Conservation (phyloP, 208 protist species). For the Vickermania spadyakhi region DNA sequence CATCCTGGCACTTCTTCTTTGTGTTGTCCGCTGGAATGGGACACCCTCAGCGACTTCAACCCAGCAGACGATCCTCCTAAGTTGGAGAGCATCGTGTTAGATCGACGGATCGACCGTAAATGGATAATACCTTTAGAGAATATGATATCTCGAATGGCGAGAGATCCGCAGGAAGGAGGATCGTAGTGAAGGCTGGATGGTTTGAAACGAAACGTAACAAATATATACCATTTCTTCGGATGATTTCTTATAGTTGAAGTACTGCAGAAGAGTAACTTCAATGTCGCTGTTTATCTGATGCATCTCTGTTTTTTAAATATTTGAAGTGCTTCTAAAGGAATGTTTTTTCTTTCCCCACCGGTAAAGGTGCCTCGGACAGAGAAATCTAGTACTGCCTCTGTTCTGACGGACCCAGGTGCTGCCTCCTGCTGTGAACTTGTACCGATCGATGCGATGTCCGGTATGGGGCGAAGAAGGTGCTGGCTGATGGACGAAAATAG, state of each 20-base stretch:
- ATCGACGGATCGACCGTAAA: conserved; percentile 49
- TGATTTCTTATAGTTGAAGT: too few relatives aligned
- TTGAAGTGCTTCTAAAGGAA: too few relatives aligned
- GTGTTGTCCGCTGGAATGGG: conserved; percentile 80
- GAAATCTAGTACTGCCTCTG: conserved; percentile 16
- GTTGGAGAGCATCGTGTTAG: conserved; percentile 51
- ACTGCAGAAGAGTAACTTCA: too few relatives aligned
- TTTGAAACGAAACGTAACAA: too few relatives aligned
- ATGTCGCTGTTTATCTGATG: too few relatives aligned
- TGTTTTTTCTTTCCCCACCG: conserved; percentile 46
- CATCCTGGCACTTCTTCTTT: conserved; percentile 89
- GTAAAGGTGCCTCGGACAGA: conserved; percentile 70
- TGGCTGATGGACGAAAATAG: conserved; percentile 72
- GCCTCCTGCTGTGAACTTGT: too few relatives aligned
- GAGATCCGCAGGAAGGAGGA: too few relatives aligned
- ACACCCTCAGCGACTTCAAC: conserved; percentile 50
- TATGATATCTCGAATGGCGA: too few relatives aligned
- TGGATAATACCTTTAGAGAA: conserved; percentile 49
- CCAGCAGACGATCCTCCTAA: conserved; percentile 58
- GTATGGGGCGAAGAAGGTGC: conserved; percentile 50
- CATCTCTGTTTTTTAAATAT: too few relatives aligned
- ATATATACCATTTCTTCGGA: neutral
- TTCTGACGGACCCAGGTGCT: neutral
- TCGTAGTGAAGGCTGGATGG: too few relatives aligned
- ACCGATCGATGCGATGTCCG: conserved; percentile 16